These are phyloP conservation scores for Olyra latifolia DNA, from an alignment of 176 grass and related monocot species.

Conservation along the genomic window DNA sequence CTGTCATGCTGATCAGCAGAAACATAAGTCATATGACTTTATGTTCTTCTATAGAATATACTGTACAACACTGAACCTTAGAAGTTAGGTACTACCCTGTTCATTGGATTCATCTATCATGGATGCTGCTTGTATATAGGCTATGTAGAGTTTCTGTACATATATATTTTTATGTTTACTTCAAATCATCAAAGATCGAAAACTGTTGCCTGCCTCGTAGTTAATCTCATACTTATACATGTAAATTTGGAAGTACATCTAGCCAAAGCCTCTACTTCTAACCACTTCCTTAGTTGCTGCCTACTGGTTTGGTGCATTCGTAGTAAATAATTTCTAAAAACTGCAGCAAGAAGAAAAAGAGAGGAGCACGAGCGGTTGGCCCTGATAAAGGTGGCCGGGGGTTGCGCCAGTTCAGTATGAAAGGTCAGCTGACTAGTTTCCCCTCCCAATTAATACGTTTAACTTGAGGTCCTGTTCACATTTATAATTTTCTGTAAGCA, in stretches of 20 bases:
- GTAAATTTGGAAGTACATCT: neutral
- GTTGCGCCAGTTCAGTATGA: conserved; percentile 94
- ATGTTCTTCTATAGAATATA: neutral
- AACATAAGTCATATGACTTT: neutral
- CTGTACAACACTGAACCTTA: neutral
- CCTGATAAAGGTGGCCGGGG: conserved; percentile 92
- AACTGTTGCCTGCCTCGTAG: neutral
- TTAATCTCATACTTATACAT: neutral
- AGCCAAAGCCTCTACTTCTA: neutral
- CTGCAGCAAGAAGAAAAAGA: conserved; percentile 93
- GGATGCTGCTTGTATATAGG: neutral
- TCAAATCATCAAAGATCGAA: neutral
- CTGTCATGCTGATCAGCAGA: conserved; percentile 6
- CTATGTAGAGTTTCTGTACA: neutral
- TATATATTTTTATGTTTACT: neutral
- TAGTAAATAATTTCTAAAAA: conserved; percentile 19
- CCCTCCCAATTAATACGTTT: conserved; percentile 5
- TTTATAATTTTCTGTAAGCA: neutral
- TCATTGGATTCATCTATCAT: neutral
- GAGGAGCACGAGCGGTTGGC: conserved; percentile 63
- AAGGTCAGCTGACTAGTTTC: conserved; percentile 43
- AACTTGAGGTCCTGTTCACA: neutral
- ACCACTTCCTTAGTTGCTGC: conserved; percentile 9
- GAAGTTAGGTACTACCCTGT: neutral
- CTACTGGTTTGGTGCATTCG: conserved; percentile 5